Conservation (phyloP, 371 early-diverging fungal genomes). For the Syncephalastrum sp. region DNA sequence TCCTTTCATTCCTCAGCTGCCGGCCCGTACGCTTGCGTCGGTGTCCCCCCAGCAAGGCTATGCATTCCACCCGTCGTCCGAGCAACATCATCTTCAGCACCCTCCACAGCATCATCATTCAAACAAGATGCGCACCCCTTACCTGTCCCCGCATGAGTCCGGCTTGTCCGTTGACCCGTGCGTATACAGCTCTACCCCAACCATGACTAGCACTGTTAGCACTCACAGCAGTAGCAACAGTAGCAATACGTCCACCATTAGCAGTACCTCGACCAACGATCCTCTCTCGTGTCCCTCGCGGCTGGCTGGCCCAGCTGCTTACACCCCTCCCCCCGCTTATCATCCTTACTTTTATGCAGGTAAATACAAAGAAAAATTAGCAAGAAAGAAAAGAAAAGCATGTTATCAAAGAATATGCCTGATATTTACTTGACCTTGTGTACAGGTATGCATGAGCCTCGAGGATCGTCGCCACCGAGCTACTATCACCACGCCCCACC, state of each 20-base stretch:
- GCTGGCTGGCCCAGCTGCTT: conserved; percentile 17
- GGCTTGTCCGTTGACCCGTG: conserved; percentile 26
- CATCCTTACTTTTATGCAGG: conserved; percentile 19
- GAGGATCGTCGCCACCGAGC: conserved; percentile 19
- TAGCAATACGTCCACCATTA: too few relatives aligned
- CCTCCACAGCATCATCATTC: not conserved
- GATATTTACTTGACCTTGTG: not conserved
- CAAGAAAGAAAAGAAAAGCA: too few relatives aligned
- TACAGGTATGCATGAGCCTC: conserved; percentile 5
- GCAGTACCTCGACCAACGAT: too few relatives aligned
- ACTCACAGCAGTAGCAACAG: too few relatives aligned
- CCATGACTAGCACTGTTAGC: conserved; percentile 3
- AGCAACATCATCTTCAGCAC: conserved; percentile 1
- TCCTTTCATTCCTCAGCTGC: conserved; percentile 6
- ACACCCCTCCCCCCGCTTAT: conserved; percentile 1
- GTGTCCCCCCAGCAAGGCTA: conserved; percentile 4
- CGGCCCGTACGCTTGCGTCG: conserved; percentile 23
- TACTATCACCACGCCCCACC: conserved; percentile 8
- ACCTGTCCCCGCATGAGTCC: conserved; percentile 12
- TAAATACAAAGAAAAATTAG: not conserved
- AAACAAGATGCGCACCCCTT: conserved; percentile 2
- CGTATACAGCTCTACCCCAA: conserved; percentile 7
- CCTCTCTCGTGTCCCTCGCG: conserved; percentile 1
- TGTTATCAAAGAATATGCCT: too few relatives aligned
- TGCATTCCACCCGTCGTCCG: conserved; percentile 6